These are phyloP conservation scores for Sphaceloma murrayae DNA, from an alignment of 2,329 filamentous ascomycete species.

Conservation along the genomic window DNA sequence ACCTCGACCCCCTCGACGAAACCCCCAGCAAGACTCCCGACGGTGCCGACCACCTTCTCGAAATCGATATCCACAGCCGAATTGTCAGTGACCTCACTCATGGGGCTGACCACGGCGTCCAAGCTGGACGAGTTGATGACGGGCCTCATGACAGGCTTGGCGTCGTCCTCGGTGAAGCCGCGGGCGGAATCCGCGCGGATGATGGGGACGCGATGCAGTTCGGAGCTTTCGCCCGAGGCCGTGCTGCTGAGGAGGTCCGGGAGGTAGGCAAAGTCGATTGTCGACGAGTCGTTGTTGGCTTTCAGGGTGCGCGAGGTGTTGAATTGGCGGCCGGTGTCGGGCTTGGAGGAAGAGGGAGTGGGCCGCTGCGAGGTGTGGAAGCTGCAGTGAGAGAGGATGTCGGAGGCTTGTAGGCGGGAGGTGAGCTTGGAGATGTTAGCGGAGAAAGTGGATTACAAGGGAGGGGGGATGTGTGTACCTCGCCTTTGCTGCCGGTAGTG, in stretches of 20 bases:
- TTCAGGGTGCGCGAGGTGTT: conserved; percentile 52
- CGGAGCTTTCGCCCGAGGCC: conserved; percentile 15
- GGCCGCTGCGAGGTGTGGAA: conserved; percentile 45
- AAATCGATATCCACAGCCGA: conserved; percentile 47
- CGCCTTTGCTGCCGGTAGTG: conserved; percentile 39
- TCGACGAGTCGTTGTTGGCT: conserved; percentile 48
- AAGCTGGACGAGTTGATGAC: conserved; percentile 42
- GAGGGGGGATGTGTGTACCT: conserved; percentile 31
- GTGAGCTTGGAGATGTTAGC: conserved; percentile 34
- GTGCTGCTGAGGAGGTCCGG: conserved; percentile 42
- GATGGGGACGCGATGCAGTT: conserved; percentile 12
- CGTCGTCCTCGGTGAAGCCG: conserved; percentile 18
- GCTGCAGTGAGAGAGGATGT: conserved; percentile 43
- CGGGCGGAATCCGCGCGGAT: conserved; percentile 17
- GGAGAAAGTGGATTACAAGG: not conserved
- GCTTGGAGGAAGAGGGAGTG: conserved; percentile 30
- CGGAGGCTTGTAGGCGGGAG: conserved; percentile 44
- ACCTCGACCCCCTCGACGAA: conserved; percentile 28
- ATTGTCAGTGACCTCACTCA: conserved; percentile 51
- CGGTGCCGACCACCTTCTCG: conserved; percentile 45
- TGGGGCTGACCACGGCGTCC: conserved; percentile 42
- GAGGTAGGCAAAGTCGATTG: conserved; percentile 55
- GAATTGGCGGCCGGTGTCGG: conserved; percentile 41
- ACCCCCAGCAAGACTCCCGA: conserved; percentile 25
- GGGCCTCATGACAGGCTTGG: conserved; percentile 43